Conservation (phyloP, 257 asterid species). For the Hygrophila difformis region DNA sequence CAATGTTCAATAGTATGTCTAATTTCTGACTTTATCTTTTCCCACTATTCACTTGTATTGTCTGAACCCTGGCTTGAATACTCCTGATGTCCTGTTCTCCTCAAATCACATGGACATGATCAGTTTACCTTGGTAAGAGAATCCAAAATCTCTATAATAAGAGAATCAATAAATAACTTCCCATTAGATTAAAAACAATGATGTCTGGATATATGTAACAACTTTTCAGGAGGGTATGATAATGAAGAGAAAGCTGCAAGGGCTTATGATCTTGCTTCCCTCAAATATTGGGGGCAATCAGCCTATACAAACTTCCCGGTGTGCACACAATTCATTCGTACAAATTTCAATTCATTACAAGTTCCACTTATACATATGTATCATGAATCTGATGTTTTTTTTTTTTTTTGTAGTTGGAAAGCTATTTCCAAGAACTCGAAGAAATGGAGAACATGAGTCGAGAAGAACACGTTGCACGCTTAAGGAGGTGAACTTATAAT, state of each 20-base stretch:
- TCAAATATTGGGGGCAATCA: slow-evolving; percentile 71
- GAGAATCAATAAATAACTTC: neutral
- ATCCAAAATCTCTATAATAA: neutral
- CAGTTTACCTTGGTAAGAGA: slow-evolving; percentile 73
- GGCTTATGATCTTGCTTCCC: slow-evolving; percentile 74
- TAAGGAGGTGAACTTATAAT: slow-evolving; percentile 41
- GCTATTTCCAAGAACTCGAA: slow-evolving; percentile 56
- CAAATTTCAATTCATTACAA: no score
- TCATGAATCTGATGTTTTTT: no score
- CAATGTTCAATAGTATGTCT: no score
- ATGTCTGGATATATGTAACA: no score
- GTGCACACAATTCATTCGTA: neutral
- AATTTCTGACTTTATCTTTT: neutral
- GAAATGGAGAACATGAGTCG: slow-evolving; percentile 70
- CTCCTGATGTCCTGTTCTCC: slow-evolving; percentile 27
- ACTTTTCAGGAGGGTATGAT: slow-evolving; percentile 58
- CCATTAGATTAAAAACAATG: no score
- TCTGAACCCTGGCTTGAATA: slow-evolving; percentile 27
- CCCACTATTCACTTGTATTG: slow-evolving; percentile 14
- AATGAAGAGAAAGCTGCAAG: slow-evolving; percentile 88
- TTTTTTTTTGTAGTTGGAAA: slow-evolving; percentile 33
- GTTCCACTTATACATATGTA: neutral
- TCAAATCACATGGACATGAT: slow-evolving; percentile 15
- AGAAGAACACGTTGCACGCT: slow-evolving; percentile 68
- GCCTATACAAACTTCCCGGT: slow-evolving; percentile 63